Evolutionary conservation across 2,329 filamentous ascomycete species (phyloP).

Genomic region (Dactylella cylindrospora): DNA sequence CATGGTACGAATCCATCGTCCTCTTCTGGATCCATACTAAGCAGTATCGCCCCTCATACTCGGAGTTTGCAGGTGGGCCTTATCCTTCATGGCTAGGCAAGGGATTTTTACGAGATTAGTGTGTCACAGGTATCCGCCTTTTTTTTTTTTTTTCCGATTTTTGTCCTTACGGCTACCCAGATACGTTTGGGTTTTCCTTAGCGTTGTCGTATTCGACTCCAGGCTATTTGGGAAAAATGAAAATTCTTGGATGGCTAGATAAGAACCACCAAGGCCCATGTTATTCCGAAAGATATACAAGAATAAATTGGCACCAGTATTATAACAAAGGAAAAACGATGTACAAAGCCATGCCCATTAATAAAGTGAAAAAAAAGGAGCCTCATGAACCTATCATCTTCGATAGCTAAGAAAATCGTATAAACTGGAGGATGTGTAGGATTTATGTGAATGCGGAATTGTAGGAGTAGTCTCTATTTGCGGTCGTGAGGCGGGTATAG

Average conservation of each 20-base stretch:
- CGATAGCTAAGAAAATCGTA: slow-evolving; percentile 37
- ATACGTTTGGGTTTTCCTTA: too few species aligned
- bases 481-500: slow-evolving; percentile 39
- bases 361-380: slow-evolving; percentile 40
- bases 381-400: slow-evolving; percentile 29
- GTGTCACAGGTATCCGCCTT: too few species aligned
- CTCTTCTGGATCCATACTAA: too few species aligned
- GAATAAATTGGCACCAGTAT: slow-evolving; percentile 35
- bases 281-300: slow-evolving; percentile 43
- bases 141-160: too few species aligned
- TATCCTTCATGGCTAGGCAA: too few species aligned
- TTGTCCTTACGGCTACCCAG: too few species aligned
- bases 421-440: slow-evolving; percentile 14
- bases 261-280: slow-evolving; percentile 34
- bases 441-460: slow-evolving; percentile 6
- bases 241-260: slow-evolving; percentile 31
- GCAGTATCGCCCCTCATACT: too few species aligned
- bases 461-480: slow-evolving; percentile 35
- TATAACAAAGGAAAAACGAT: slow-evolving; percentile 28
- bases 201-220: too few species aligned
- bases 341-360: slow-evolving; percentile 45
- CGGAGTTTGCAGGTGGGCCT: too few species aligned
- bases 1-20: too few species aligned
- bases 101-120: too few species aligned
- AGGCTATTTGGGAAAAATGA: too few species aligned